Evolutionary conservation across 2,329 filamentous ascomycete species (phyloP), one percentile per base, ranked within the genome.

Genomic region (Stachybotrys echinatus): DNA sequence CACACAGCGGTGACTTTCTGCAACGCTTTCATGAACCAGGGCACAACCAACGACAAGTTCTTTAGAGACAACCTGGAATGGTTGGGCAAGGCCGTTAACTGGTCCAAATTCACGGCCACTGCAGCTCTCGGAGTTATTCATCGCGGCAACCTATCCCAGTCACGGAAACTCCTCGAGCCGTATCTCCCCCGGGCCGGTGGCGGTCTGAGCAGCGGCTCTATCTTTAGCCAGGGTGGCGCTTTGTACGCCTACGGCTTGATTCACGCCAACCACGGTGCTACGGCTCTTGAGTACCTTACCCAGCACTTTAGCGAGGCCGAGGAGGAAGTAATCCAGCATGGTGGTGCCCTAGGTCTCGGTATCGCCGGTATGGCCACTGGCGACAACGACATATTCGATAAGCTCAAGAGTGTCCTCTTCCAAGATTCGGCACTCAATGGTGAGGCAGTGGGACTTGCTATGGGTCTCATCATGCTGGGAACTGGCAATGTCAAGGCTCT

Each of bases 1-100:
- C 94, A 99, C 70, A 95, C 91, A 1, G 91, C 92, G 4, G 90
- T 99, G 50, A 97, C 94, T 1, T 94, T 99, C 63, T 94, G 92
- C 64, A 97, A 97, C 62, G 94, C 92, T 12, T 97, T 99, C 68
- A 99, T 99, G 94, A 95, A 99, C 66, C 92, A 95, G 48, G 95
- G 94, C 52, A 99, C 94, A 1, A 96, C 92, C 0, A 94, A 96
- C 61, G 94, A 99, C 72, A 95, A 92, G 63, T 99, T 99, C 74
- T 97, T 99, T 83, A 83, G 95, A 7, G 91, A 97, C 64, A 99
- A 99, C 65, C 73, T 99, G 21, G 94, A 99, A 58, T 99, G 94
- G 94, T 74, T 99, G 4, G 92, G 92, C 53, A 99, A 97, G 75
- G 94, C 94, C 22, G 91, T 97, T 45, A 99, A 99, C 74, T 99